Evolutionary conservation across 768 basidiomycete genomes (phyloP), one percentile per base, ranked within the genome.

Genomic region (Amanita jacksonii): DNA sequence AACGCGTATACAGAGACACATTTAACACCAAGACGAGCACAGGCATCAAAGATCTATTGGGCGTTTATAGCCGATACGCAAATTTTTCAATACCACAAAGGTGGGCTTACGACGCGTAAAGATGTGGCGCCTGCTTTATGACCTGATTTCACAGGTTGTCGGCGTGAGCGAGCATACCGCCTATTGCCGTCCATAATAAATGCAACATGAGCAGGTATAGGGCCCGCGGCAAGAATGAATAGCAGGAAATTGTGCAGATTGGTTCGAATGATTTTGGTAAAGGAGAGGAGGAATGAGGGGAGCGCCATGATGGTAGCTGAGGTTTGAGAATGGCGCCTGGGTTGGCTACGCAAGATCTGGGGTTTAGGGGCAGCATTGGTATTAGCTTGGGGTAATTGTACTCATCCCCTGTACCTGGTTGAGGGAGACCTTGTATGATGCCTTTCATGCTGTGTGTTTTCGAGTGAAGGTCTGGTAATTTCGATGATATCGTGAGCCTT

Each of bases 181-280:
- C 96, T 69, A 60, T 98, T 97, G 3, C 96, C 96, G 57, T 99
- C 96, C 91, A 99, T 93, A 20, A 94, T 81, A 58, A 99, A 93
- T 2, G 86, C 92, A 22, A 98, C 75, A 66, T 99, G 96, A 34
- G 68, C 62, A 0, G 96, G 96, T 7, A 93, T 72, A 0, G 94
- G 93, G 0, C 92, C 93, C 1, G 84, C 69, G 0, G 82, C 68
- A 34, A 99, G 73, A 15, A 91, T 62, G 46, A 63, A 64, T 34
- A 93, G 68, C 18, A 91, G 57, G 13, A 77, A 57, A 45, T 72
- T 65, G 15, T 68, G 67, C 8, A 63, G 36, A 22, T 38, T 20
- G 0, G 16, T 38, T 31, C 28, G 27, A 8, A 45, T 24, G 22
- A 30, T 16, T 24, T 41, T 13, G 19, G 30, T 9, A 28, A 41